Base-by-base conservation (phyloP, 768 basidiomycete species). In the Rubroboletus pulcherrimus region DNA sequence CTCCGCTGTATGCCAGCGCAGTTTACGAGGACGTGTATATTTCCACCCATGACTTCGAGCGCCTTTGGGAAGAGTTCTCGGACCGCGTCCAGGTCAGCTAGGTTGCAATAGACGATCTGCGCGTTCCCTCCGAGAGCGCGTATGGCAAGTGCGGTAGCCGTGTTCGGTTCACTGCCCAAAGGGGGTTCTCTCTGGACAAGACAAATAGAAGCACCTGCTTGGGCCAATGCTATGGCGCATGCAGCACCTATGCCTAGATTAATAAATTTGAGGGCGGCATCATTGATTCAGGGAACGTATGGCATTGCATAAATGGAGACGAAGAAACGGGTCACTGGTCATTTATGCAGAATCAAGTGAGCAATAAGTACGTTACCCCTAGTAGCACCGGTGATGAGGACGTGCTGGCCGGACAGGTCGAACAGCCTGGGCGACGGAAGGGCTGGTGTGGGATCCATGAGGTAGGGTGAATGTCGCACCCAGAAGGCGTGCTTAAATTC, bases 341-440 rank as follows among this genome's bases (percentile, higher is more conserved):
- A 68, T 57, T 66, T 62, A 56, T 26, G 45, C 38, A 54, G 38
- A 48, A 55, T 35, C 26, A 43, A 49, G 19, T 9, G 35, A 49
- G 51, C 50, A 68, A 59, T 56, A 59, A 62, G 38, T 64, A 71
- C 74, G 58, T 69, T 69, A 87, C 89, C 90, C 71, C 90, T 78
- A 24, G 87, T 84, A 33, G 85, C 87, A 57, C 91, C 91, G 38
- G 91, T 93, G 65, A 93, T 81, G 72, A 93, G 84, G 35, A 81
- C 88, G 54, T 81, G 86, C 66, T 84, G 77, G 55, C 83, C 82
- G 3, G 72, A 67, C 65, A 93, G 81, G 54, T 81, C 79, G 72
- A 92, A 92, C 48, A 93, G 81, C 37, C 77, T 71, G 58, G 72
- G 80, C 12, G 83, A 74, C 63, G 72, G 77, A 66, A 73, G 58